Conservation (phyloP, 2,329 filamentous ascomycete species). For the Trichoderma sp. region DNA sequence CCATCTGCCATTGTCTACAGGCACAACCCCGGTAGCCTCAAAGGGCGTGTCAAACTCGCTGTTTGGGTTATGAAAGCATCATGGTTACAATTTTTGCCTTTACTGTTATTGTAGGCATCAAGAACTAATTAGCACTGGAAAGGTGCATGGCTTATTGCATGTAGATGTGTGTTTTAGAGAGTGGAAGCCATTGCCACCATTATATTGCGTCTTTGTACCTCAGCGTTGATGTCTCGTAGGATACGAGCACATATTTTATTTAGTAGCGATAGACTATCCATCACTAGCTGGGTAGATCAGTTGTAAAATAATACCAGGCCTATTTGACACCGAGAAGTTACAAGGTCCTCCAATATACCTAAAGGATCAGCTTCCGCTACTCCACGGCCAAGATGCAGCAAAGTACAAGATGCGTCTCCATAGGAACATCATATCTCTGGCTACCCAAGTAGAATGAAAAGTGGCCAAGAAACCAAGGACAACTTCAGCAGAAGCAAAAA, state of each 20-base stretch:
- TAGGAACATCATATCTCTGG: background rate
- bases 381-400: background rate
- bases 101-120: background rate
- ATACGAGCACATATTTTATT: background rate
- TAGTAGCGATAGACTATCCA: background rate
- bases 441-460: background rate
- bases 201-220: background rate
- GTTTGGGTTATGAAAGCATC: conserved; percentile 21
- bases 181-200: background rate
- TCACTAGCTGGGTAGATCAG: background rate
- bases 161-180: background rate
- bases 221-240: background rate
- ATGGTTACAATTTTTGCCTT: background rate
- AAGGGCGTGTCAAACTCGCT: conserved; percentile 13
- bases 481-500: background rate
- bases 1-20: conserved; percentile 44
- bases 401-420: background rate
- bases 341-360: background rate
- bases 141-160: background rate
- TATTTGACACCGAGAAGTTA: background rate
- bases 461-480: too few species aligned
- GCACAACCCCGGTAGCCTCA: conserved; percentile 14
- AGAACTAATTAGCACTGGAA: background rate
- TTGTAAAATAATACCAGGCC: background rate
- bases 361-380: background rate